Evolutionary conservation across 805 yeast species (phyloP).

Genomic region (Limtongia smithiae): DNA sequence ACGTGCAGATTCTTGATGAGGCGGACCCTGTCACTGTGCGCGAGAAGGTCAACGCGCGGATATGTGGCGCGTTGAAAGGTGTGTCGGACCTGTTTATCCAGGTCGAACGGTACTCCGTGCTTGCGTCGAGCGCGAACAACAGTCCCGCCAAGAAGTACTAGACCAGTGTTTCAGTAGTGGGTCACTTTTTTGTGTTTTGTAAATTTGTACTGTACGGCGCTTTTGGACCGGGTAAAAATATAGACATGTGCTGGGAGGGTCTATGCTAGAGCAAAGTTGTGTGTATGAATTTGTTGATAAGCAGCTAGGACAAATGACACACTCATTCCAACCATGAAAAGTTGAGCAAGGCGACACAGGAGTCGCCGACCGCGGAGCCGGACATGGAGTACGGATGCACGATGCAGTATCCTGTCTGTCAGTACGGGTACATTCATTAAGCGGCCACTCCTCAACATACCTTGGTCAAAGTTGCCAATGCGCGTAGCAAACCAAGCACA

Average conservation of each 20-base stretch:
- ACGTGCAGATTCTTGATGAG: constrained; percentile 65
- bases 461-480: constrained; percentile 9
- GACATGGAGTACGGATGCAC: constrained; percentile 4
- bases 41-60: constrained; percentile 55
- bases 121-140: no score
- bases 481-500: constrained; percentile 13
- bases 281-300: no score
- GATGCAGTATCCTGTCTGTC: not conserved
- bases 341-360: not conserved
- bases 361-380: not conserved
- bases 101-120: constrained; percentile 16
- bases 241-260: no score
- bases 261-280: no score
- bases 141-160: no score
- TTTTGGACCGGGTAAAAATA: no score
- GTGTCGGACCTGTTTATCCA: constrained; percentile 23
- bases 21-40: constrained; percentile 61
- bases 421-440: not conserved
- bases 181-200: no score
- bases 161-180: no score
- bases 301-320: no score
- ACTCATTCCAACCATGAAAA: constrained; percentile 2
- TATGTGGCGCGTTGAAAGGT: constrained; percentile 34
- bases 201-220: no score
- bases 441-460: not conserved